Evolutionary conservation across 2,329 filamentous ascomycete genomes (phyloP), one percentile per base, ranked within the genome.

Genomic region (Ceratocystis huliohia): DNA sequence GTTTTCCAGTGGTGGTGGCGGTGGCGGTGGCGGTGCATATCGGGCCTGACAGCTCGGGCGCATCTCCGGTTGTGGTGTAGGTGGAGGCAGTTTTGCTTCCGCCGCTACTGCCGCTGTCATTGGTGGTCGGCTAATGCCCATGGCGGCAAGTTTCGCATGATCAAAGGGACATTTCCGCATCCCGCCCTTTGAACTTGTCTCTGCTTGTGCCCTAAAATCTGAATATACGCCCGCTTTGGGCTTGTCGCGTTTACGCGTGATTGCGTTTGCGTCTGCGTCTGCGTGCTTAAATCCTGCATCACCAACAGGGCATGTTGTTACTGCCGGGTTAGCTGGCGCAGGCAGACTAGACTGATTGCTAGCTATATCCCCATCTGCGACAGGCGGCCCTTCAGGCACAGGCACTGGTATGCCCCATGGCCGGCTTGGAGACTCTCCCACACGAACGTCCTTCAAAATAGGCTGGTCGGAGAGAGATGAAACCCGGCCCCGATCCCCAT

Each of bases 341-440:
- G 66, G 66, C 25, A 33, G 33, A n/a, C 62, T 67, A 7, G 63
- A 67, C 41, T 53, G 62, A 8, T 45, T 50, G 10, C 62, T 64
- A 8, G 44, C 59, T 17, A 5, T 48, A 0, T 48, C 48, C 1
- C 25, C 53, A 6, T 45, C 33, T 15, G 46, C 48, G 15, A n/a
- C 7, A 30, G 15, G 7, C 4, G n/a, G 41, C 22, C 41, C 22
- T 41, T 82, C 78, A 69, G 82, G 79, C 46, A 84, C 75, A 2
- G 92, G 92, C 0, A 96, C 87, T 4, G 85, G 84, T 64, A 96
- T 96, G 5, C 92, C 92, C 92, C 92, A 96, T 15, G 93, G 93
- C 57, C 93, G 82, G 74, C 89, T 96, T 4, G 93, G 93, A 15
- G 90, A 96, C 75, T 97, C 93, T 56, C 93, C 93, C 25, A 97